These are phyloP conservation scores for Globisporangium yorkense DNA, from an alignment of 352 stramenopile species.

Conservation along the genomic window DNA sequence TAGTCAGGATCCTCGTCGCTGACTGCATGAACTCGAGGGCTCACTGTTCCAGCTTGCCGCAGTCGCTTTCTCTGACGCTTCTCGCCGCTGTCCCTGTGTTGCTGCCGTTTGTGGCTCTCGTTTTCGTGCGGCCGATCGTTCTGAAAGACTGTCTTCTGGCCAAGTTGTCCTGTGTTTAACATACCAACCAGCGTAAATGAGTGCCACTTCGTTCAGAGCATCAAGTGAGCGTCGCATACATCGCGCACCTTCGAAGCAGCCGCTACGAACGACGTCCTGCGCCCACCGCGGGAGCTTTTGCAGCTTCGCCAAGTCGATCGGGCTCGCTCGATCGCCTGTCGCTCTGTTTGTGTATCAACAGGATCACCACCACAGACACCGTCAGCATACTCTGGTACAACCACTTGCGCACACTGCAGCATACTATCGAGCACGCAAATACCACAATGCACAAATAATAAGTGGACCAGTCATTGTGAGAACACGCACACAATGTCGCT, in stretches of 20 bases:
- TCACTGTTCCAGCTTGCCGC: slow-evolving; percentile 11
- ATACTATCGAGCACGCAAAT: too few species aligned
- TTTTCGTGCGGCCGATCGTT: slow-evolving; percentile 9
- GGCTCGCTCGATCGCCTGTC: background rate
- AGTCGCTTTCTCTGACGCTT: slow-evolving; percentile 13
- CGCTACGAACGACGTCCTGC: slow-evolving; percentile 41
- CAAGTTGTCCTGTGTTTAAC: slow-evolving; percentile 1
- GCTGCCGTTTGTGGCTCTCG: background rate
- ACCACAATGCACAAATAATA: background rate
- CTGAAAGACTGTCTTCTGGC: slow-evolving; percentile 4
- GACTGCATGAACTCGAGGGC: slow-evolving; percentile 1
- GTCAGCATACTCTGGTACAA: background rate
- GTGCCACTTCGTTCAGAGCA: background rate
- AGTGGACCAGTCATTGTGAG: too few species aligned
- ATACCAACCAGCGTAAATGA: background rate
- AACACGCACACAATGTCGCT: slow-evolving; percentile 34
- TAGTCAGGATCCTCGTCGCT: slow-evolving; percentile 7
- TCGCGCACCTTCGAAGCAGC: slow-evolving; percentile 36
- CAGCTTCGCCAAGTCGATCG: slow-evolving; percentile 28
- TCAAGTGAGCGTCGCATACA: background rate
- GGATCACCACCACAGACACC: background rate
- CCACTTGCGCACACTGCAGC: background rate
- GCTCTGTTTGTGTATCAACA: background rate
- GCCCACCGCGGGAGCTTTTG: slow-evolving; percentile 51
- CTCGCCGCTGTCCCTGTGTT: background rate